Base-by-base conservation (phyloP, 1,284 basidiomycete species). In the Ustilago curta region DNA sequence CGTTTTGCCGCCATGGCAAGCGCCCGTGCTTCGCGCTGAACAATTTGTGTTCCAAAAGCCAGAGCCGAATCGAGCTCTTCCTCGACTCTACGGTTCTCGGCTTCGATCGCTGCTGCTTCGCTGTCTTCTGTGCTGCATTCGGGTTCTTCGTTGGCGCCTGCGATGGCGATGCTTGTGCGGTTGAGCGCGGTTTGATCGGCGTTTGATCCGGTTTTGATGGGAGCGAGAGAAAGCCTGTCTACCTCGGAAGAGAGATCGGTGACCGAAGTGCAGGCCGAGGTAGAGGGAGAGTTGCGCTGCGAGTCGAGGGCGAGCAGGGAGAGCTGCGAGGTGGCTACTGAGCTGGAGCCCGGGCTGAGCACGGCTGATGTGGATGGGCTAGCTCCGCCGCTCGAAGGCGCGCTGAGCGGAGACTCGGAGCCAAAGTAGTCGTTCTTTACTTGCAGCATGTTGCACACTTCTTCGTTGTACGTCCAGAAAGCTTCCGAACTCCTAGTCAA, bases 21-120 rank as follows among this genome's bases (percentile, higher is more conserved):
- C 31, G 76, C 76, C 18, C 69, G 59, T 9, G 76, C 72, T 45
- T 78, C 71, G 8, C 71, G 62, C 42, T 78, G 71, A 6, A 75
- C 61, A 40, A 78, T 63, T 44, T 68, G 55, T 6, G 56, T 57
- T 12, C 71, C 68, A 44, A 78, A 64, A 9, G 65, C 60, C 3
- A 75, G 57, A 8, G 76, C 72, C 7, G 59, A 62, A 39, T 70
- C 71, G 48, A 70, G 70, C 60, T 70, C 70, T 12, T 63, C 52
- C 47, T 75, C 72, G 8, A 66, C 56, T 2, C 63, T 48, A 16
- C 68, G 68, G 27, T 64, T 57, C 49, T 75, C 64, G 19, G 64
- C 67, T 40, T 70, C 68, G 25, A 70, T 47, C 2, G 67, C 59
- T 4, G 67, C 71, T 16, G 68, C 59, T 29, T 70, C 68, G 47